These are phyloP conservation scores for Taiozyma sp. DNA, from an alignment of 1,139 yeast species.

Conservation along the genomic window DNA sequence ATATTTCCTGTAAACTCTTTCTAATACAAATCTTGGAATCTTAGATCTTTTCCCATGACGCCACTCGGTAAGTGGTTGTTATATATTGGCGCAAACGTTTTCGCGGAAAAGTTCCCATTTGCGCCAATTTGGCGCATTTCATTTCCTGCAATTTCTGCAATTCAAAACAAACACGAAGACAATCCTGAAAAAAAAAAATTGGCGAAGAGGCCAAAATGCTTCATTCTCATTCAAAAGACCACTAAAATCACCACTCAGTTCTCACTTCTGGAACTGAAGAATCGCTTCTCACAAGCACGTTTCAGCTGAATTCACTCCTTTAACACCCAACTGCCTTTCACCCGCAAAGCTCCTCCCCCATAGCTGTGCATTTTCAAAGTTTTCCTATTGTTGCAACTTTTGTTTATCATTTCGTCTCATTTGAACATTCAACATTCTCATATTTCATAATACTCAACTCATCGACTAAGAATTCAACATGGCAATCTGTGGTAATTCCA, in stretches of 20 bases:
- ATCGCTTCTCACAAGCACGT: background rate
- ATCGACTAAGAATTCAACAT: slow-evolving; percentile 28
- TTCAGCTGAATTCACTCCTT: background rate
- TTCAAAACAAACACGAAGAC: background rate
- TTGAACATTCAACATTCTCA: background rate
- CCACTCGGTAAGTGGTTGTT: too few species aligned
- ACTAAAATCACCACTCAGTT: too few species aligned
- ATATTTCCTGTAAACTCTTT: too few species aligned
- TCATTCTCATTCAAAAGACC: background rate
- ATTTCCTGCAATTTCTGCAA: background rate
- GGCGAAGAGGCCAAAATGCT: too few species aligned
- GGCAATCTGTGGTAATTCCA: slow-evolving; percentile 69
- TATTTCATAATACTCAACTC: background rate
- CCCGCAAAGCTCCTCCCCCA: background rate
- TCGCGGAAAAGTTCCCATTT: too few species aligned
- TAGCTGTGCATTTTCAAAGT: background rate
- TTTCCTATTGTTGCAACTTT: background rate
- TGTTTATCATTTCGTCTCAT: background rate
- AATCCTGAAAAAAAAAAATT: background rate
- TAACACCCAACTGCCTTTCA: background rate
- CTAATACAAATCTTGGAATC: too few species aligned
- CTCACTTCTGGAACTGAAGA: background rate
- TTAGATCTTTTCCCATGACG: too few species aligned
- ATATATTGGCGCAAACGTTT: too few species aligned
- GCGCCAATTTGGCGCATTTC: background rate